Evolutionary conservation across 768 basidiomycete genomes (phyloP).

Genomic region (Russula sp.): DNA sequence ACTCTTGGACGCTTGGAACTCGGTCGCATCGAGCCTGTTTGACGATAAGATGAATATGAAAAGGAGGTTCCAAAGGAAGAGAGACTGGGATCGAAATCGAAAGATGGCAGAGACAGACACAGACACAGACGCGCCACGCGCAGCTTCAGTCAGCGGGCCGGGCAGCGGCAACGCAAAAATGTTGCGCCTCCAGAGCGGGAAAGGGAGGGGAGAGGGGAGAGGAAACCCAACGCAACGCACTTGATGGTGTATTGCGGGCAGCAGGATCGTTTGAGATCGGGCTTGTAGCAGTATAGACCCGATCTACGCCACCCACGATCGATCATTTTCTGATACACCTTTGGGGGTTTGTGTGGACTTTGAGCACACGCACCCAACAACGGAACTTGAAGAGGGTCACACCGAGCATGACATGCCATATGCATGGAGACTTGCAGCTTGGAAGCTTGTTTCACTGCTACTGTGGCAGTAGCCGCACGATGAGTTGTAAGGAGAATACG

Average conservation of each 20-base stretch:
- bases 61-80: neutral
- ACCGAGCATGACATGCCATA: constrained; percentile 22
- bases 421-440: constrained; percentile 7
- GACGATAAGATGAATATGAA: neutral
- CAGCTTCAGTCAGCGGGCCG: neutral
- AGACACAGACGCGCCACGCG: too few relatives aligned
- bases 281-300: constrained; percentile 82
- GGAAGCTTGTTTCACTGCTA: neutral
- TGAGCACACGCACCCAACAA: neutral
- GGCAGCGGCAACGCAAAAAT: neutral
- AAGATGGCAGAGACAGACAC: neutral
- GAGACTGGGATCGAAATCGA: neutral
- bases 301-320: constrained; percentile 83
- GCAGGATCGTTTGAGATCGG: constrained; percentile 73
- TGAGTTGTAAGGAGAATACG: constrained; percentile 5
- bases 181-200: neutral
- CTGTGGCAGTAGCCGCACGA: constrained; percentile 12
- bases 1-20: constrained; percentile 65
- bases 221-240: constrained; percentile 36
- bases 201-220: neutral
- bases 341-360: neutral
- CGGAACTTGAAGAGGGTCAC: neutral
- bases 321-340: constrained; percentile 81
- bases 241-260: constrained; percentile 95
- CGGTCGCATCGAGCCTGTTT: constrained; percentile 55